A percentile compares a stretch with the other conserved stretches of the same genome.
phyloP scores from a whole-genome alignment of 495 filamentous ascomycete species.

The Xylaria grammica region DNA sequence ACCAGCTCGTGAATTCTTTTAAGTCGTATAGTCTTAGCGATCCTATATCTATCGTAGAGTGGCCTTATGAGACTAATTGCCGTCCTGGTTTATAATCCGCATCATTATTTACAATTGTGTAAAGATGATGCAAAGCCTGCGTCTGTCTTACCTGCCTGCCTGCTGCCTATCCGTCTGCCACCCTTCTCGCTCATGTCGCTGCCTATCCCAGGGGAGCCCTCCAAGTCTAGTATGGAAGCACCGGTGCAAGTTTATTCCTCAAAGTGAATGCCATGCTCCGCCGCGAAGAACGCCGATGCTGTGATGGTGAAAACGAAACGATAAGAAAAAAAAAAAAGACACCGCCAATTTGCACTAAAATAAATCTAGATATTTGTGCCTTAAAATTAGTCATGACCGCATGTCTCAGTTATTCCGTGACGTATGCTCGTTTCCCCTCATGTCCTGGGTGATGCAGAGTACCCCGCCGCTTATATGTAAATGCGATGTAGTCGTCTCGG shows the following conservation, averaged over 20 bases:
- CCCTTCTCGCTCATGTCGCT: background rate
- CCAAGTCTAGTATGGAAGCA: conserved; percentile 17
- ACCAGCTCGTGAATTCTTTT: background rate
- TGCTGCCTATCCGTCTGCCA: background rate
- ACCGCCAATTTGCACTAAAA: conserved; percentile 14
- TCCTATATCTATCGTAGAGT: conserved; percentile 9
- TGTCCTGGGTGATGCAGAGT: conserved; percentile 13
- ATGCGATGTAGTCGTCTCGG: conserved; percentile 12
- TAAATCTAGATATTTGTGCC: conserved; percentile 16
- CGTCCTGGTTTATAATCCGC: background rate
- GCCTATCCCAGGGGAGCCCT: background rate
- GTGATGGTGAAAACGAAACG: conserved; percentile 16
- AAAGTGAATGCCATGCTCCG: conserved; percentile 8
- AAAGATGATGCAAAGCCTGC: background rate
- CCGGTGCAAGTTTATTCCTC: conserved; percentile 5
- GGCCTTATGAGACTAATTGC: background rate
- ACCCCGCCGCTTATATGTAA: conserved; percentile 8
- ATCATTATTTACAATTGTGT: background rate
- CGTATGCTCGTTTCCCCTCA: background rate
- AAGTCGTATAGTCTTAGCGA: background rate
- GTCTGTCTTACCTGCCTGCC: background rate
- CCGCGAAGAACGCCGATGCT: conserved; percentile 21
- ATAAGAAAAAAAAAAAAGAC: conserved; percentile 2
- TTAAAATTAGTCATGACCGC: conserved; percentile 4
- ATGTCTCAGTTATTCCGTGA: background rate